Base-by-base conservation (phyloP, 1,284 basidiomycete genomes). In the Fistulina hepatica region DNA sequence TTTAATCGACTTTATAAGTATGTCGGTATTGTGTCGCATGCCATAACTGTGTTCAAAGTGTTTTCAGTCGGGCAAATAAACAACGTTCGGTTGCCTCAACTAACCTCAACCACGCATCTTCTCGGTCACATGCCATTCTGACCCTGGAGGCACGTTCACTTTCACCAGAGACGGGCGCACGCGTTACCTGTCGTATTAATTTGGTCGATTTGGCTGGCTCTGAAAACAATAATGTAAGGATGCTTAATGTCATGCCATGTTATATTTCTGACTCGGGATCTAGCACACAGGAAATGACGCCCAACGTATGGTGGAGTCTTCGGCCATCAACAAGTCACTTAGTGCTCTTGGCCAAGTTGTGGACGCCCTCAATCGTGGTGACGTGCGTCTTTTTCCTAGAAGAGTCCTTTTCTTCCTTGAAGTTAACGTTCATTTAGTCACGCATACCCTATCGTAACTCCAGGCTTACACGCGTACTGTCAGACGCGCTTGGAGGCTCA, bases 191-290 rank as follows among this genome's bases (percentile, higher is more conserved):
- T 35, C 10, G 28, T 15, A 22, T 33, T 21, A 85, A 86, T 46
- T 68, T 90, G 3, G 82, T 89, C 9, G 86, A 91, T 57, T 67
- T 91, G 12, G 86, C 88, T 10, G 88, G 86, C 9, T 85, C 81
- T 0, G 86, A 91, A 60, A 89, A 89, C 51, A 90, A 89, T 55
- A 90, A 86, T 56, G 76, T 75, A 33, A 25, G 41, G 35, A 15
- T 11, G 35, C 8, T 47, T 38, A 12, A n/a, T 28, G 22, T 34
- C 17, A 34, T 15, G 12, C 24, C 13, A 24, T 39, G 15, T 25
- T 32, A 12, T 25, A 21, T 9, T 38, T 15, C 39, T 35, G 17
- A 44, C 36, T 27, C 9, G 35, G 20, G 34, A 1, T 35, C 17
- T 45, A 79, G 69, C 64, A 81, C 26, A 89, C 86, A 2, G 86